phyloP scores from a whole-genome alignment of 257 asterid species.

The Nicotiana undulata region DNA sequence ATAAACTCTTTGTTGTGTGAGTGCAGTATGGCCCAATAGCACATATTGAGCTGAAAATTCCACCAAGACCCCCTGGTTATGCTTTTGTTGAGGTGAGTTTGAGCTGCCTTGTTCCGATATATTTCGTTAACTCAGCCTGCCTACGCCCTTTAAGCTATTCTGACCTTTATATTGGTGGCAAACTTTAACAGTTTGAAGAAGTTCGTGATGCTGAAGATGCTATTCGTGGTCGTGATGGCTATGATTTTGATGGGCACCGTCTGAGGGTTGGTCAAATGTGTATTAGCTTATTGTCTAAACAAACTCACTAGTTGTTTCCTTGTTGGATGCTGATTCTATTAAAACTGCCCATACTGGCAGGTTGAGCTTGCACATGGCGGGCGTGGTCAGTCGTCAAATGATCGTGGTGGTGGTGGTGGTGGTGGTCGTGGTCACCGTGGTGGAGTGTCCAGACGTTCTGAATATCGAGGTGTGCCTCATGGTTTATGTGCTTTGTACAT shows the following conservation, averaged over 20 bases:
- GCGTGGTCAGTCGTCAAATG: slow-evolving; percentile 72
- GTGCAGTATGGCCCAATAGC: slow-evolving; percentile 87
- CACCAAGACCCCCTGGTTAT: slow-evolving; percentile 99
- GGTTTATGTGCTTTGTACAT: neutral
- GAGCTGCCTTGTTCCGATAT: neutral
- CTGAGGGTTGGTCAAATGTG: slow-evolving; percentile 56
- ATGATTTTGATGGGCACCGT: slow-evolving; percentile 93
- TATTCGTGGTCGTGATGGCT: slow-evolving; percentile 99
- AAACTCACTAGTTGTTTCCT: neutral
- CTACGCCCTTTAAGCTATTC: neutral
- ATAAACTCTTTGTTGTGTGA: slow-evolving; percentile 7
- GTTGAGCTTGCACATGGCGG: slow-evolving; percentile 99
- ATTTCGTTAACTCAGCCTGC: neutral
- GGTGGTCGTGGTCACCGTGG: slow-evolving; percentile 84
- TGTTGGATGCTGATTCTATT: neutral
- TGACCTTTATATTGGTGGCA: neutral
- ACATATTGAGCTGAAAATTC: slow-evolving; percentile 88
- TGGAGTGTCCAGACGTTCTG: slow-evolving; percentile 93
- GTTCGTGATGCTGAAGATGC: slow-evolving; percentile 99
- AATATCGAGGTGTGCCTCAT: slow-evolving; percentile 51
- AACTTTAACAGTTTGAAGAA: slow-evolving; percentile 68
- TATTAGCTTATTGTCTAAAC: neutral
- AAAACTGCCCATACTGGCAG: slow-evolving; percentile 25
- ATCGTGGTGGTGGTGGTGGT: slow-evolving; percentile 39
- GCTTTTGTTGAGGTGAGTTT: slow-evolving; percentile 87